Conservation (phyloP, 2,329 filamentous ascomycete species). For the Berkeleyomyces rouxiae region DNA sequence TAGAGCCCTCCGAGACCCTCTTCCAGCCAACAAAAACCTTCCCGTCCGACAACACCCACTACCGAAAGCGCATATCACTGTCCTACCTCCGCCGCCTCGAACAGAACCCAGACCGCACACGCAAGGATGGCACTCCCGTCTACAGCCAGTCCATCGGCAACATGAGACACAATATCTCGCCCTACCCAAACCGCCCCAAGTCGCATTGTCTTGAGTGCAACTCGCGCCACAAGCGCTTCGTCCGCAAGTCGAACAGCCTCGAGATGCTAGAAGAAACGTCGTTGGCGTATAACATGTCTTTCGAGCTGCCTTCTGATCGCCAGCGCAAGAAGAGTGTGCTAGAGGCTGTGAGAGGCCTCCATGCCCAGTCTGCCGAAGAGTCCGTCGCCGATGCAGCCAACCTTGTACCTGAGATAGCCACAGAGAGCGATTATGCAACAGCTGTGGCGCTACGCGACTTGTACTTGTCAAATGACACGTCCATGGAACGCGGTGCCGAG, state of each 20-base stretch:
- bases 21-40: neutral
- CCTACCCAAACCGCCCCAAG: neutral
- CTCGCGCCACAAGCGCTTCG: neutral
- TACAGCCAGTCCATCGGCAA: neutral
- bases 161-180: neutral
- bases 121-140: slow-evolving; percentile 7
- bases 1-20: neutral
- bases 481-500: slow-evolving; percentile 5
- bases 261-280: slow-evolving; percentile 5
- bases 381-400: neutral
- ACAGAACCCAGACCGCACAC: neutral
- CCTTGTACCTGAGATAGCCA: neutral
- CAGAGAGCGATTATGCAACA: neutral
- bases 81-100: slow-evolving; percentile 5
- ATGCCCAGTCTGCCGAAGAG: neutral
- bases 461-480: slow-evolving; percentile 1
- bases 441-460: neutral
- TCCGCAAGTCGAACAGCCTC: neutral
- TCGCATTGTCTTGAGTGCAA: neutral
- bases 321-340: slow-evolving; percentile 1
- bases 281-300: neutral
- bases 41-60: neutral
- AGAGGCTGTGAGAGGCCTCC: neutral
- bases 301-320: slow-evolving; percentile 6
- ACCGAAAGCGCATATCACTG: slow-evolving; percentile 3